Base-by-base conservation (phyloP, 2,329 filamentous ascomycete genomes). In the Alternaria rosae region DNA sequence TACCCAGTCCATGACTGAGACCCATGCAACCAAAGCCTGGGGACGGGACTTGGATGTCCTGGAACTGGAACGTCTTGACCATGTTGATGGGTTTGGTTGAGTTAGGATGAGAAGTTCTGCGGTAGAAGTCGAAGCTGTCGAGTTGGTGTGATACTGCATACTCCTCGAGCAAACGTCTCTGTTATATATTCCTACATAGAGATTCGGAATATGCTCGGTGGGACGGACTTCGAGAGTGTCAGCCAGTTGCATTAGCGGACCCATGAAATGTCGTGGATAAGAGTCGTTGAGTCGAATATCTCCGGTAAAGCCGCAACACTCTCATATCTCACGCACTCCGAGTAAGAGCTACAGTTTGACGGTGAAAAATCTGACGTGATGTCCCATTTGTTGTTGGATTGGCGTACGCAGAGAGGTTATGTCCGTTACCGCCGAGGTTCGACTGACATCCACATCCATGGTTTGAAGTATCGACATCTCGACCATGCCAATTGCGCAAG, bases 1-100 rank as follows among this genome's bases (percentile, higher is more conserved):
- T 70, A 55, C 84, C 84, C 57, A 85, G 83, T 65, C 81, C 82
- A 32, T 79, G 77, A 53, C 67, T 79, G 54, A 83, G 65, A 3
- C 85, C 85, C 85, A 87, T 87, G n/a, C 83, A 76, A n/a, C 86
- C 85, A 35, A 87, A 83, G 20, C 86, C 85, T 11, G 87, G 69
- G 7, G 79, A 77, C 1, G 84, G 79, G 28, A 88, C 82, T 21
- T 81, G n/a, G 6, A 69, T 21, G 43, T 66, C 65, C 11, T 58
- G 50, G 38, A 73, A 74, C 12, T 57, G 68, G 35, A 72, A 41
- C 51, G 66, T 69, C 48, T 73, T 69, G 47, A 64, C 62, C 67
- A 71, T 73, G 32, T 21, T 47, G 44, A 23, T 15, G 5, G 6
- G n/a, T 17, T 28, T 20, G 17, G 21, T 13, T 7, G 12, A 1